Evolutionary conservation across 139 green algal genomes (phyloP).

Genomic region (Asterochloris sp.): DNA sequence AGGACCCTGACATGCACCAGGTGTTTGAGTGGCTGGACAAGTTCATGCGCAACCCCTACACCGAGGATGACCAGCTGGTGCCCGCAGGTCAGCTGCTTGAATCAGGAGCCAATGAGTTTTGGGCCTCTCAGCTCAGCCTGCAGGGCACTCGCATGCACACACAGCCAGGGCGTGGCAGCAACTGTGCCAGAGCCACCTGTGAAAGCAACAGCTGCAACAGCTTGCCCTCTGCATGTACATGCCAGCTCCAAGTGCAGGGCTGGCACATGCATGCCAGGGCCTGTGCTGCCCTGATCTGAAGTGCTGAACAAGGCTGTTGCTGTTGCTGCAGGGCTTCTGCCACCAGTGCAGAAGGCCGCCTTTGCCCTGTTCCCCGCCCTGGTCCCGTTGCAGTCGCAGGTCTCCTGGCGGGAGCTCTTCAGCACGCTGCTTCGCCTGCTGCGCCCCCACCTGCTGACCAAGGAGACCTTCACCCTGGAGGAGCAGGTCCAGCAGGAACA

Average conservation of each 20-base stretch:
- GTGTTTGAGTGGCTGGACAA: conserved; percentile 67
- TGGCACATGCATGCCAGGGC: no score
- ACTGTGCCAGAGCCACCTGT: no score
- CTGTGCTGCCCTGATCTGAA: no score
- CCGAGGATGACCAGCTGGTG: conserved; percentile 45
- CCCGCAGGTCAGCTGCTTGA: conserved; percentile 10
- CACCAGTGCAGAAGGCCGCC: conserved; percentile 70
- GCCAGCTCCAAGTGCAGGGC: no score
- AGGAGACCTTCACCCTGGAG: background rate
- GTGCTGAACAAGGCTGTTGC: no score
- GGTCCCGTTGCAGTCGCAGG: conserved; percentile 46
- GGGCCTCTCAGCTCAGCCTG: no score
- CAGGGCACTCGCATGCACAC: no score
- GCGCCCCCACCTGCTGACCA: conserved; percentile 34
- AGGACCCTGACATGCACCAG: conserved; percentile 38
- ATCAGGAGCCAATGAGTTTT: no score
- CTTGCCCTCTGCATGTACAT: no score
- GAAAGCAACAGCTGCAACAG: no score
- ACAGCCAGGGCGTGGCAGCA: no score
- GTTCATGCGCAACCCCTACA: conserved; percentile 61
- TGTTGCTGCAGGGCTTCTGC: conserved; percentile 46
- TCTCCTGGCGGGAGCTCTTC: conserved; percentile 52
- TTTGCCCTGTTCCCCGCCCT: conserved; percentile 57
- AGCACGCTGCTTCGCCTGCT: conserved; percentile 32
- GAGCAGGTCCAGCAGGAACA: conserved; percentile 23